Evolutionary conservation across 108 stramenopile species (phyloP), one percentile per base, ranked within the genome.

Genomic region (Stephanodiscus triporus): DNA sequence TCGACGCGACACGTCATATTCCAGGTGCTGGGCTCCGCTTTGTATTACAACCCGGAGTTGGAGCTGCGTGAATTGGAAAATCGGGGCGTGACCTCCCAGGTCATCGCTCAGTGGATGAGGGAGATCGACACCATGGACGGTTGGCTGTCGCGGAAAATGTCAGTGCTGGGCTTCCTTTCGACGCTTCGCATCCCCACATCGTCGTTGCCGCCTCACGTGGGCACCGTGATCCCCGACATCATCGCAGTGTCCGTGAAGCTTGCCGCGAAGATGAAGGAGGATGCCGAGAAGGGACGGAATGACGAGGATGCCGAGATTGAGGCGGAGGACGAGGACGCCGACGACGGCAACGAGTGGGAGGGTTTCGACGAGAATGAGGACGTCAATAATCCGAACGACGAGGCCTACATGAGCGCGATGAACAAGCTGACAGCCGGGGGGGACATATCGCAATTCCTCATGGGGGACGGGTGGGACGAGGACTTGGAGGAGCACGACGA

Each of bases 41-140:
- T 96, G 8, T 94, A 93, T 68, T 96, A 96, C 82, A 89, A 96
- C 66, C 91, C 93, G n/a, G 82, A 86, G 70, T 63, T 94, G 48
- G 89, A 91, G 66, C 72, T 96, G 24, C 56, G 77, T n/a, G 95
- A 96, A 72, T 78, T 94, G 20, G 95, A 96, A 68, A 91, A 89
- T 64, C 86, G 95, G 17, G 89, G 88, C 11, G 86, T 90, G 1
- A 94, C 91, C 26, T 83, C 89, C 37, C 91, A 94, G 63, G 89
- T 96, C 19, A 87, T 96, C 68, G 68, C 81, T 9, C 87, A 90
- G 58, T 96, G 95, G 95, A 81, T 89, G 50, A 80, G 83, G 37
- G 93, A 92, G 65, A 66, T 81, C 2, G 89, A 87, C 57, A 62
- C 68, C 7, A 79, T 75, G 77, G 90, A 91, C 7, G 73, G 78